Evolutionary conservation across 495 filamentous ascomycete species (phyloP).

Genomic region (Patellaria atrata): DNA sequence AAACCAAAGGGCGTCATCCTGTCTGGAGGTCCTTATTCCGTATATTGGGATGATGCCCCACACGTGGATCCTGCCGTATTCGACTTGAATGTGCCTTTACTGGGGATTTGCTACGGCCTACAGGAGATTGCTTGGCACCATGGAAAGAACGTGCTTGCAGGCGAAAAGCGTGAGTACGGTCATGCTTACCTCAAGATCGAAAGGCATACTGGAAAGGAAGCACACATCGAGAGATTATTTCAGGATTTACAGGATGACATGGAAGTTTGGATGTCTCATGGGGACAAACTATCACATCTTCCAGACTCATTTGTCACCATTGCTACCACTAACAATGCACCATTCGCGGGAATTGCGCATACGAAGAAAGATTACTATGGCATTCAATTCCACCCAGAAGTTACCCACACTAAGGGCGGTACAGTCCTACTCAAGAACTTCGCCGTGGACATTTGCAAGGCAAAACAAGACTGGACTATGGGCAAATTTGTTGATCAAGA

Average conservation of each 20-base stretch:
- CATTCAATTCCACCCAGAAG: slow-evolving; percentile 82
- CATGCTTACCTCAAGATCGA: slow-evolving; percentile 42
- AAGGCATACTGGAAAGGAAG: slow-evolving; percentile 32
- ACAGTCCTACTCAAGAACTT: slow-evolving; percentile 62
- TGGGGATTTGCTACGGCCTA: slow-evolving; percentile 68
- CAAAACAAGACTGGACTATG: slow-evolving; percentile 70
- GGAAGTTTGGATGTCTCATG: slow-evolving; percentile 77
- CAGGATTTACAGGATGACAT: slow-evolving; percentile 48
- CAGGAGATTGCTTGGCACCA: slow-evolving; percentile 73
- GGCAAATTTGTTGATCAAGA: slow-evolving; percentile 62
- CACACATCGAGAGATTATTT: slow-evolving; percentile 61
- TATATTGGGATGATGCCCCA: slow-evolving; percentile 59
- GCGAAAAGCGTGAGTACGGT: slow-evolving; percentile 59
- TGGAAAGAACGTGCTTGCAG: slow-evolving; percentile 56
- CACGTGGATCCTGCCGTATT: slow-evolving; percentile 70
- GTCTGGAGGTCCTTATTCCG: slow-evolving; percentile 60
- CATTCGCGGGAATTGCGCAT: slow-evolving; percentile 73
- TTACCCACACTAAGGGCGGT: slow-evolving; percentile 55
- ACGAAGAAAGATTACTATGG: slow-evolving; percentile 51
- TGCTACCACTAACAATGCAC: slow-evolving; percentile 58
- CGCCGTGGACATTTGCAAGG: slow-evolving; percentile 62
- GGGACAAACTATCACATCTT: slow-evolving; percentile 62
- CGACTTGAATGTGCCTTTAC: slow-evolving; percentile 59
- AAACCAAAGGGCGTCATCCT: slow-evolving; percentile 73
- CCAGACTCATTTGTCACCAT: slow-evolving; percentile 58